Evolutionary conservation across 2,329 filamentous ascomycete genomes (phyloP).

Genomic region (Cladosporium sp.): DNA sequence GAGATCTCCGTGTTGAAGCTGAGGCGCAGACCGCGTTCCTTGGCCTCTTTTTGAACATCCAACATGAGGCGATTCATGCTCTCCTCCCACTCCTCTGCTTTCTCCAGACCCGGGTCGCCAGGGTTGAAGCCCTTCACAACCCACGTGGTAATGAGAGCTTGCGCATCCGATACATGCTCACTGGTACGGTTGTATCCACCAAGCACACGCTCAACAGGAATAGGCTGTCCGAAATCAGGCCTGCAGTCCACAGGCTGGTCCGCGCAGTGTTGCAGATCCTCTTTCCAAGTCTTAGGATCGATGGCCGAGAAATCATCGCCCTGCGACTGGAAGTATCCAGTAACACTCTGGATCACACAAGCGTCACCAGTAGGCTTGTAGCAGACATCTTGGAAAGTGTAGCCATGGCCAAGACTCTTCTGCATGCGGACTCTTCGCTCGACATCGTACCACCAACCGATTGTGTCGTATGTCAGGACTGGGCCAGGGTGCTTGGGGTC

Average conservation of each 20-base stretch:
- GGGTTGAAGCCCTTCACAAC: conserved; percentile 83
- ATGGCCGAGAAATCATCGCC: conserved; percentile 38
- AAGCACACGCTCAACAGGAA: conserved; percentile 78
- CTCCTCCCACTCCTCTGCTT: conserved; percentile 84
- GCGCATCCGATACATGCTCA: conserved; percentile 57
- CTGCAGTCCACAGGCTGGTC: conserved; percentile 66
- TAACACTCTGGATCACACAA: conserved; percentile 90
- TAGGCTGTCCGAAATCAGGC: conserved; percentile 80
- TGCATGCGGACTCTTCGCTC: conserved; percentile 70
- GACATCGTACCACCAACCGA: conserved; percentile 90
- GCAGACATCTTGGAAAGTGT: conserved; percentile 76
- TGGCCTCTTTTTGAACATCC: conserved; percentile 73
- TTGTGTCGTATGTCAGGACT: conserved; percentile 80
- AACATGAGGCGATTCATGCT: conserved; percentile 68
- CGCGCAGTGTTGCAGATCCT: conserved; percentile 66
- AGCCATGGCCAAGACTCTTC: conserved; percentile 61
- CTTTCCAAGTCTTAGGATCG: conserved; percentile 62
- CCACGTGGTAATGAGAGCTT: conserved; percentile 86
- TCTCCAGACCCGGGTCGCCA: conserved; percentile 61
- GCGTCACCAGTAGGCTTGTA: conserved; percentile 86
- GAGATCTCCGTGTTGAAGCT: conserved; percentile 96
- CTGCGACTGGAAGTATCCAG: conserved; percentile 73
- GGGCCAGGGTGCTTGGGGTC: conserved; percentile 57
- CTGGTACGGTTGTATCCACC: conserved; percentile 66
- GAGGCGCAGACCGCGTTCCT: conserved; percentile 68